Evolutionary conservation across 768 basidiomycete species (phyloP), one percentile per base, ranked within the genome.

Genomic region (Boletales sp.): DNA sequence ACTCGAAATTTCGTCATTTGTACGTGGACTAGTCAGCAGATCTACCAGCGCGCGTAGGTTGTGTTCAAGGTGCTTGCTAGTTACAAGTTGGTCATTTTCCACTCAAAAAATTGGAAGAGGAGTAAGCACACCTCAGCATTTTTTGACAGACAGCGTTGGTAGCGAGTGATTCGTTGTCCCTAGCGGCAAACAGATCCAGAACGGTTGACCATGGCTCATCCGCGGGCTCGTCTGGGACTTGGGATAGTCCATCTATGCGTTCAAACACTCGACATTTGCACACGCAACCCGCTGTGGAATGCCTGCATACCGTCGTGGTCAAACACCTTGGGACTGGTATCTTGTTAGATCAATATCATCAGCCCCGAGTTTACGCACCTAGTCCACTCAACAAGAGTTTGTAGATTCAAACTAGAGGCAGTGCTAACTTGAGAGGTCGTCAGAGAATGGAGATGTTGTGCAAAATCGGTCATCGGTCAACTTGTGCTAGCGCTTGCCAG

Each of bases 1-100:
- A 24, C 72, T 80, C 24, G 90, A 87, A 29, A 97, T 86, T 18
- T 79, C 81, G 29, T 93, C 89, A 55, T 86, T 76, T 6, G 73
- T 69, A 35, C 72, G 73, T 19, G 69, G 55, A 7, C 81, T 81
- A 2, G 76, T 74, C 14, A 90, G 68, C 32, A 79, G 65, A 9
- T 59, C 47, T 7, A 61, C 59, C 19, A 77, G 47, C 15, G n/a
- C 30, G 32, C 51, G 58, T 5, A 64, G 24, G 30, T 29, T 24
- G 40, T 49, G 48, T 31, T 43, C 47, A 40, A 50, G 7, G 11
- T 32, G 51, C 45, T 53, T 54, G 19, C 63, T 65, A 27, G 24
- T 52, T 18, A 42, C 36, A n/a, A n/a, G n/a, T 27, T 38, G n/a
- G 42, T 43, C 35, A 47, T 61, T 19, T 55, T 43, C 42, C 17